Base-by-base conservation (phyloP, 139 green algal genomes). In the Picochlorum costavermella region DNA sequence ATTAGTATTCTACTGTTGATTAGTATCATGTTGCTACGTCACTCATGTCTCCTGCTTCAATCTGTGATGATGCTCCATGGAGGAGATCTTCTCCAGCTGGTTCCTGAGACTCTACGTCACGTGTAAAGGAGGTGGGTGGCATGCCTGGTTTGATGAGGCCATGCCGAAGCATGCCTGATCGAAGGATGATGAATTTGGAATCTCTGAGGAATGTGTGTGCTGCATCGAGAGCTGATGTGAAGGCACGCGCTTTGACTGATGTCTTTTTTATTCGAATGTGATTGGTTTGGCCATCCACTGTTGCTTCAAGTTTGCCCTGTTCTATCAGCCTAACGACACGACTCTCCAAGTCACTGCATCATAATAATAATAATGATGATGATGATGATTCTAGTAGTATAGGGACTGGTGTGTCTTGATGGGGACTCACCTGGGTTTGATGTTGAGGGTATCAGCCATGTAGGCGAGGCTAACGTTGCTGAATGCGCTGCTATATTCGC, bases 291-390 rank as follows among this genome's bases (percentile, higher is more conserved):
- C 17, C 46, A 53, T 53, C n/a, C 6, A 53, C n/a, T 26, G 17
- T 20, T 28, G 46, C 46, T 23, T 53, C n/a, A 9, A 53, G n/a
- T 53, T 53, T 20, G 46, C 46, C 46, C 5, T 20, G n/a, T 25
- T 53, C 4, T 28, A 53, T 53, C 12, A 53, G 12, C 6, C 17
- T 53, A 2, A 20, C 16, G n/a, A 53, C 3, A 4, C 46, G 16
- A 53, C 46, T 20, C 46, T 53, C 46, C 46, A 53, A 23, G 16
- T 53, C 46, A 53, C 46, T 53, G 46, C 46, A 53, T 20, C 12
- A 5, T 36, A 36, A 36, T 36, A 5, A 50, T n/a, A 9, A 53
- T 53, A 23, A 23, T 23, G 0, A 23, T 23, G 0, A 23, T 23
- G 0, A 23, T 23, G 0, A 23, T 23, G 20, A 23, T 23, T 23